A percentile compares a stretch with the other conserved stretches of the same genome.
Conservation (phyloP, 441 rosid species). For the Bocquillonia castaneifolia region DNA sequence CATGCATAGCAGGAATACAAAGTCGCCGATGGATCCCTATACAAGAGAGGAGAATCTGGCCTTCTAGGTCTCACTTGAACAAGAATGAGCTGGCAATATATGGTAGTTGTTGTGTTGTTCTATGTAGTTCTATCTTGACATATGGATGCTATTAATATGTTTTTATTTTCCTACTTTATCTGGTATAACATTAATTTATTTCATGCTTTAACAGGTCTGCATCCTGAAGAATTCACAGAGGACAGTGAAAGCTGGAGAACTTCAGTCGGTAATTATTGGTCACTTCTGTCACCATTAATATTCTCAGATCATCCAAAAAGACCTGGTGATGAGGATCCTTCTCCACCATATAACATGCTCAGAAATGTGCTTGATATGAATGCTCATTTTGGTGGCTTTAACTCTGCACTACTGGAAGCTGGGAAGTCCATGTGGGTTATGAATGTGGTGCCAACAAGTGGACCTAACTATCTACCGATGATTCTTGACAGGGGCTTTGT, state of each 20-base stretch:
- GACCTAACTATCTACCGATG: slow-evolving; percentile 74
- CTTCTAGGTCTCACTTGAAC: slow-evolving; percentile 70
- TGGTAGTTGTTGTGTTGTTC: slow-evolving; percentile 42
- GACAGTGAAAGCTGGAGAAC: slow-evolving; percentile 59
- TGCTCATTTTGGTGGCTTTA: slow-evolving; percentile 86
- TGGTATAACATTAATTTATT: slow-evolving; percentile 10
- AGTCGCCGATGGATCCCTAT: slow-evolving; percentile 86
- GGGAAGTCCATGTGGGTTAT: slow-evolving; percentile 93
- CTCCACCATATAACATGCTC: slow-evolving; percentile 94
- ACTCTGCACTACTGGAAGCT: slow-evolving; percentile 68
- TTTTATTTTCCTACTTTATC: neutral
- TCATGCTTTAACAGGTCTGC: slow-evolving; percentile 50
- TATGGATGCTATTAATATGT: neutral
- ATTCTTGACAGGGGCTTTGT: slow-evolving; percentile 92
- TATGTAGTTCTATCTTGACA: neutral
- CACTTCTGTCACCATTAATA: slow-evolving; percentile 88
- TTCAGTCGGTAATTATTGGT: slow-evolving; percentile 76
- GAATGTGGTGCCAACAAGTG: slow-evolving; percentile 88
- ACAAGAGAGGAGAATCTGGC: slow-evolving; percentile 70
- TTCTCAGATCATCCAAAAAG: slow-evolving; percentile 99
- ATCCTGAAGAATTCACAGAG: slow-evolving; percentile 56
- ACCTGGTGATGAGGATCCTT: slow-evolving; percentile 97
- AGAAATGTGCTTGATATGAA: slow-evolving; percentile 97
- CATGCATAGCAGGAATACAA: slow-evolving; percentile 79
- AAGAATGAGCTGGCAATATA: slow-evolving; percentile 75